A percentile compares a stretch with the other conserved stretches of the same genome.
These are phyloP conservation scores for Aspergillus novofumigatus DNA, from an alignment of 2,329 filamentous ascomycete genomes.

Conservation along the genomic window DNA sequence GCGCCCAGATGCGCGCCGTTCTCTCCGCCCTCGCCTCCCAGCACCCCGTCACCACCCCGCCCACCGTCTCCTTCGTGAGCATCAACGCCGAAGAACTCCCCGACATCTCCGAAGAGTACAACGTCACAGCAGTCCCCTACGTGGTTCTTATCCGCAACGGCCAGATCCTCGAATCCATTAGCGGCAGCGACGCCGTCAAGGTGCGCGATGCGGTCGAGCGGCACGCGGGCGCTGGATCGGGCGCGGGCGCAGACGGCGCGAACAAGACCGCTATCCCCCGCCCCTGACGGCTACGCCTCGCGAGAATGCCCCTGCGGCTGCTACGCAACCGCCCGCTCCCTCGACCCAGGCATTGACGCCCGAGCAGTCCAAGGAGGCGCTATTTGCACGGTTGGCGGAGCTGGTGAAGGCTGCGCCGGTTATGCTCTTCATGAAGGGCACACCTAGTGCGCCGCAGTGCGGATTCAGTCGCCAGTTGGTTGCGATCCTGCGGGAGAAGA, in stretches of 20 bases:
- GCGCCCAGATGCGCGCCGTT: constrained; percentile 87
- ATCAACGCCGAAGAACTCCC: constrained; percentile 93
- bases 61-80: constrained; percentile 74
- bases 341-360: constrained; percentile 24
- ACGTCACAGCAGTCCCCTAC: constrained; percentile 91
- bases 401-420: constrained; percentile 93
- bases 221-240: constrained; percentile 55
- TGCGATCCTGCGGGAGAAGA: constrained; percentile 76
- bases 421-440: constrained; percentile 99
- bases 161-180: constrained; percentile 76
- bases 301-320: constrained; percentile 27
- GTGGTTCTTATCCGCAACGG: constrained; percentile 76
- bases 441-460: constrained; percentile 78
- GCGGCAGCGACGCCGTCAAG: constrained; percentile 82
- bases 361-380: constrained; percentile 72
- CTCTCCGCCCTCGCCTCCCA: constrained; percentile 80
- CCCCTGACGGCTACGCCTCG: constrained; percentile 38
- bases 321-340: constrained; percentile 27
- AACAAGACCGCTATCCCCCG: constrained; percentile 36
- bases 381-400: constrained; percentile 74
- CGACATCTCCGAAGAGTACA: constrained; percentile 86
- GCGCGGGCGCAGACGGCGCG: constrained; percentile 27
- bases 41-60: constrained; percentile 66
- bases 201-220: constrained; percentile 82
- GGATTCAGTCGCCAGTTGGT: constrained; percentile 93